Conservation (phyloP, 2,329 filamentous ascomycete species). For the Penicillium griseofulvum region DNA sequence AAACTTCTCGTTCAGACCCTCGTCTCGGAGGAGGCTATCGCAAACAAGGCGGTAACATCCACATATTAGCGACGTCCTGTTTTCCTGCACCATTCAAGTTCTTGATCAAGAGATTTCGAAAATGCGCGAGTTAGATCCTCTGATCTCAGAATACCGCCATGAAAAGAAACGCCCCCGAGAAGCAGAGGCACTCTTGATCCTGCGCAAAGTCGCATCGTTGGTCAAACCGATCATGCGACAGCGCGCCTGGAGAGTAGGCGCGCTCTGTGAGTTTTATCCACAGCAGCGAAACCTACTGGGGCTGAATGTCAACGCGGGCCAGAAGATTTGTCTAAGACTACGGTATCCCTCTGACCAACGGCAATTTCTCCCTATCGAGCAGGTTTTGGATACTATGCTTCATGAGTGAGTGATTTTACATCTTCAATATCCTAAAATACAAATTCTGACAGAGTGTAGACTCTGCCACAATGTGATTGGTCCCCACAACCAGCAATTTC, state of each 20-base stretch:
- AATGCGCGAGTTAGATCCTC: constrained; percentile 48
- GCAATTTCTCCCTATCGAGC: constrained; percentile 76
- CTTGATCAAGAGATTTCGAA: constrained; percentile 10
- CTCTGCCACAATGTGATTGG: constrained; percentile 83
- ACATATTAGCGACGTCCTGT: neutral
- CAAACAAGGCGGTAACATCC: neutral
- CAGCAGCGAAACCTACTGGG: constrained; percentile 70
- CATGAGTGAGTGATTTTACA: constrained; percentile 61
- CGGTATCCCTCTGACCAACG: constrained; percentile 70
- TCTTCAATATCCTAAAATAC: neutral
- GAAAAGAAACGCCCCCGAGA: constrained; percentile 50
- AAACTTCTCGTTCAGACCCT: neutral
- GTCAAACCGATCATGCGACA: constrained; percentile 96
- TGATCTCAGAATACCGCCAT: constrained; percentile 54
- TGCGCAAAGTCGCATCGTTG: constrained; percentile 79
- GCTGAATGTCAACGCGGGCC: constrained; percentile 74
- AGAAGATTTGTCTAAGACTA: constrained; percentile 78
- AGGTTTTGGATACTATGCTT: constrained; percentile 85
- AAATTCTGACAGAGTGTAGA: constrained; percentile 29
- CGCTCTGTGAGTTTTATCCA: constrained; percentile 83
- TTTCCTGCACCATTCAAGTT: neutral
- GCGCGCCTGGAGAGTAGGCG: constrained; percentile 72
- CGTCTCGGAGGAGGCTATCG: constrained; percentile 5
- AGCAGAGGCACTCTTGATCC: constrained; percentile 55
- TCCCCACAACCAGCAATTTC: constrained; percentile 78